Evolutionary conservation across 2,329 filamentous ascomycete genomes (phyloP).

Genomic region (Lachnum nothofagi): DNA sequence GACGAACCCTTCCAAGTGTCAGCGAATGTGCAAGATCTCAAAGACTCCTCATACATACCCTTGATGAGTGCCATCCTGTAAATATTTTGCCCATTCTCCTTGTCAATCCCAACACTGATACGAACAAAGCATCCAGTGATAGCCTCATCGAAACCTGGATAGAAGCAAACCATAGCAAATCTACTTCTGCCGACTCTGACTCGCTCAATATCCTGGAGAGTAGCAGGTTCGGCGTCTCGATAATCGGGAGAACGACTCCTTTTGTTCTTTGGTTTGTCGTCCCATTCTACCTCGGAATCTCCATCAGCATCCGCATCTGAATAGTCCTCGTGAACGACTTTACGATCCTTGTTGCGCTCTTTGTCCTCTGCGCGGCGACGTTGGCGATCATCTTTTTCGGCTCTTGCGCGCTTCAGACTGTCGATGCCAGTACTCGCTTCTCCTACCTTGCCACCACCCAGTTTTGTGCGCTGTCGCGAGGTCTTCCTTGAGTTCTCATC

Average conservation of each 20-base stretch:
- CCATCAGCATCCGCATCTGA: constrained; percentile 61
- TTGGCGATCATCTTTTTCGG: constrained; percentile 60
- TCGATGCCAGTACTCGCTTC: constrained; percentile 72
- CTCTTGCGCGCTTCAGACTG: constrained; percentile 54
- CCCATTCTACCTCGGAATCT: constrained; percentile 77
- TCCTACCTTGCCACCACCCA: constrained; percentile 60
- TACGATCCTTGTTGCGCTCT: constrained; percentile 46
- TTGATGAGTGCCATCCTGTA: constrained; percentile 90
- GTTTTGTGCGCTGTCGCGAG: constrained; percentile 63
- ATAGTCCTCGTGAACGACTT: constrained; percentile 44
- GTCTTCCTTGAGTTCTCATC: constrained; percentile 74
- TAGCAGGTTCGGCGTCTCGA: constrained; percentile 59
- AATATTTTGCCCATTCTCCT: constrained; percentile 64
- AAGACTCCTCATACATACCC: constrained; percentile 46
- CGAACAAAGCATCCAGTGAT: constrained; percentile 82
- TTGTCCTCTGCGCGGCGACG: constrained; percentile 59
- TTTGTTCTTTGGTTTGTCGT: constrained; percentile 48
- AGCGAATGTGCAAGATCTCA: constrained; percentile 19
- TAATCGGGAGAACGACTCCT: constrained; percentile 36
- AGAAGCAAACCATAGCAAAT: constrained; percentile 89
- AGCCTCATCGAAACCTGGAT: constrained; percentile 77
- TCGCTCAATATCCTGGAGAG: constrained; percentile 76
- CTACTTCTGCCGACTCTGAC: constrained; percentile 78
- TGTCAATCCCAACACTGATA: constrained; percentile 74
- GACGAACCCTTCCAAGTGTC: constrained; percentile 57